Percentiles rank a stretch among this genome's conserved stretches.
Evolutionary conservation across 2,329 filamentous ascomycete species (phyloP).

Genomic region (Exophiala phaeomuriformis): DNA sequence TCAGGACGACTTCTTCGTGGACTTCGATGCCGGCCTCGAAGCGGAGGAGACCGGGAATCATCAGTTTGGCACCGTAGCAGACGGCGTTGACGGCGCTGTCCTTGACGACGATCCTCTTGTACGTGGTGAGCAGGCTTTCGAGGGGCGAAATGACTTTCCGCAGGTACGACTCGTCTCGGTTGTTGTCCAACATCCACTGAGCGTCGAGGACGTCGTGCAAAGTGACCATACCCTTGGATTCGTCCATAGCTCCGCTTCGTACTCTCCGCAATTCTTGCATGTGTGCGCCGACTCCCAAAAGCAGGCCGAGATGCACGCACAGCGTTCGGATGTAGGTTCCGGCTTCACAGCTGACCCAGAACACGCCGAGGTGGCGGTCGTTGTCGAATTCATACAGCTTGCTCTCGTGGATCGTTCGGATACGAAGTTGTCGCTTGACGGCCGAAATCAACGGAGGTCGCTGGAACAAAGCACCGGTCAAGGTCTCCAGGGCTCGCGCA

Average conservation of each 20-base stretch:
- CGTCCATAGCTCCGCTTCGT: constrained; percentile 88
- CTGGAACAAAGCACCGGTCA: constrained; percentile 95
- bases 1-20: constrained; percentile 92
- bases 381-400: constrained; percentile 98
- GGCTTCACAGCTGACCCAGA: constrained; percentile 98
- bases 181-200: constrained; percentile 94
- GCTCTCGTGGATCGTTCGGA: constrained; percentile 95
- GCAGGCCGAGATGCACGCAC: constrained; percentile 80
- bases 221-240: constrained; percentile 81
- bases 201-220: constrained; percentile 93
- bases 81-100: constrained; percentile 94
- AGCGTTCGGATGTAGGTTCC: constrained; percentile 98
- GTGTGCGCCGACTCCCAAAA: constrained; percentile 79
- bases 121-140: constrained; percentile 82
- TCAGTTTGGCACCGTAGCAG: constrained; percentile 97
- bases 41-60: constrained; percentile 91
- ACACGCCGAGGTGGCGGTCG: constrained; percentile 91
- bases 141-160: constrained; percentile 85
- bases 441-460: constrained; percentile 94
- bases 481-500: constrained; percentile 83
- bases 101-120: constrained; percentile 98
- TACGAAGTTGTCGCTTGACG: constrained; percentile 97
- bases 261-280: constrained; percentile 98
- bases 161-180: constrained; percentile 85
- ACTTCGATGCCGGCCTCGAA: constrained; percentile 90